Conservation (phyloP, 2,329 filamentous ascomycete genomes). For the Hymenoscyphus repandus region DNA sequence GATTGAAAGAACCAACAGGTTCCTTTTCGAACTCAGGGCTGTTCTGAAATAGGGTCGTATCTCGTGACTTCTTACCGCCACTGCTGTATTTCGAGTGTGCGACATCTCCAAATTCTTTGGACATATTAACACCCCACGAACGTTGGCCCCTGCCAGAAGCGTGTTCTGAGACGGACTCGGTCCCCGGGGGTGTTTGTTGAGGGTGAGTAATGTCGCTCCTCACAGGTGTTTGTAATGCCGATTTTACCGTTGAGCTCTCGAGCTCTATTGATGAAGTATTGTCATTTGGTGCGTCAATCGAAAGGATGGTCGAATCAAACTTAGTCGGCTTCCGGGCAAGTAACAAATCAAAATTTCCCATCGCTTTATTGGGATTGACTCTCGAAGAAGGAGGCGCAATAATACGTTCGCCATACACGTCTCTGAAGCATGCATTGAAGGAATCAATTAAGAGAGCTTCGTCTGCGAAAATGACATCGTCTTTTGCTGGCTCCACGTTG, state of each 20-base stretch:
- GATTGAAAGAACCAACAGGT: slow-evolving; percentile 28
- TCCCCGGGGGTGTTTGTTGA: not conserved
- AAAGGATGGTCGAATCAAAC: too few species aligned
- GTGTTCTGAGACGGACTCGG: not conserved
- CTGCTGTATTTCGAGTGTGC: slow-evolving; percentile 13
- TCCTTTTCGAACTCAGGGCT: slow-evolving; percentile 1
- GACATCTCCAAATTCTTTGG: slow-evolving; percentile 39
- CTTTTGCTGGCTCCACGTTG: slow-evolving; percentile 67
- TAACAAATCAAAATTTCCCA: slow-evolving; percentile 23
- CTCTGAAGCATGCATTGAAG: slow-evolving; percentile 26
- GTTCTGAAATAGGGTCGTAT: not conserved
- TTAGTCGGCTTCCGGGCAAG: slow-evolving; percentile 17
- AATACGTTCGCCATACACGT: slow-evolving; percentile 23
- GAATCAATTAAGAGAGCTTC: slow-evolving; percentile 38
- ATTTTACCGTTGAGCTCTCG: too few species aligned
- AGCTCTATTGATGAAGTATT: too few species aligned
- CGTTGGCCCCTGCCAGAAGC: not conserved
- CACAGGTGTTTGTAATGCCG: too few species aligned
- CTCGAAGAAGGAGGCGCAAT: not conserved
- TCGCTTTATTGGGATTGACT: not conserved
- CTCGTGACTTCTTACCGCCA: not conserved
- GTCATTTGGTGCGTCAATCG: too few species aligned
- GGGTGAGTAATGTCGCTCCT: too few species aligned
- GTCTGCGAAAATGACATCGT: slow-evolving; percentile 64
- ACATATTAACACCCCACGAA: slow-evolving; percentile 39